These are phyloP conservation scores for Microsporum audouinii DNA, from an alignment of 2,329 filamentous ascomycete species.

Conservation along the genomic window DNA sequence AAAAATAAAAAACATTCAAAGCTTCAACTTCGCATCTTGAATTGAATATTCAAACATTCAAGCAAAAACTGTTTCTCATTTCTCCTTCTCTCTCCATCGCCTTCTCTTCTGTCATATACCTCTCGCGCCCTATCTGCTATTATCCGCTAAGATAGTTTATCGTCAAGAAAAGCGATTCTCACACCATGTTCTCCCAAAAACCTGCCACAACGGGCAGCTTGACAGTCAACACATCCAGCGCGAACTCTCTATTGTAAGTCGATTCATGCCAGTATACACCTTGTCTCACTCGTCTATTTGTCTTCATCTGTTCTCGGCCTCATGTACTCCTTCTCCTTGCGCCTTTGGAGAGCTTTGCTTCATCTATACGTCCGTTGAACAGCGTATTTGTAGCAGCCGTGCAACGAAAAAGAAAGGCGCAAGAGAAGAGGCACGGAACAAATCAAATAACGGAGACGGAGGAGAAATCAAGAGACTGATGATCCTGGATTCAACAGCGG, in stretches of 20 bases:
- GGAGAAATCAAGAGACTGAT: not conserved
- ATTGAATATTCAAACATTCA: too few relatives aligned
- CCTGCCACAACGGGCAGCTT: constrained; percentile 11
- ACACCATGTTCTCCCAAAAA: constrained; percentile 13
- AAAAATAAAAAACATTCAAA: not conserved
- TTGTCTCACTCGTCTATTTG: not conserved
- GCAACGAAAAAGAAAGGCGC: not conserved
- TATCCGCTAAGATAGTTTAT: too few relatives aligned
- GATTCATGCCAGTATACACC: not conserved
- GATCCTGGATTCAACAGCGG: not conserved
- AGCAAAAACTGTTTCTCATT: not conserved
- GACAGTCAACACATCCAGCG: constrained; percentile 14
- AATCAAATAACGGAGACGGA: not conserved
- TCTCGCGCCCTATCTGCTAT: not conserved
- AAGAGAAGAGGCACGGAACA: not conserved
- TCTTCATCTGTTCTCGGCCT: not conserved
- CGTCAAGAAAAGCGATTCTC: too few relatives aligned
- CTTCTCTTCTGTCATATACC: not conserved
- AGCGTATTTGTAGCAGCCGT: too few relatives aligned
- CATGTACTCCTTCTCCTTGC: not conserved
- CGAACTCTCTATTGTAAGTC: constrained; percentile 16
- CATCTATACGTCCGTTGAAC: too few relatives aligned
- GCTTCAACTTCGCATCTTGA: not conserved
- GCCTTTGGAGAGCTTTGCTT: not conserved
- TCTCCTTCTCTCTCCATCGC: not conserved